These are phyloP conservation scores for Dinochytrium kinnereticum DNA, from an alignment of 371 early-diverging fungal species.

Conservation along the genomic window DNA sequence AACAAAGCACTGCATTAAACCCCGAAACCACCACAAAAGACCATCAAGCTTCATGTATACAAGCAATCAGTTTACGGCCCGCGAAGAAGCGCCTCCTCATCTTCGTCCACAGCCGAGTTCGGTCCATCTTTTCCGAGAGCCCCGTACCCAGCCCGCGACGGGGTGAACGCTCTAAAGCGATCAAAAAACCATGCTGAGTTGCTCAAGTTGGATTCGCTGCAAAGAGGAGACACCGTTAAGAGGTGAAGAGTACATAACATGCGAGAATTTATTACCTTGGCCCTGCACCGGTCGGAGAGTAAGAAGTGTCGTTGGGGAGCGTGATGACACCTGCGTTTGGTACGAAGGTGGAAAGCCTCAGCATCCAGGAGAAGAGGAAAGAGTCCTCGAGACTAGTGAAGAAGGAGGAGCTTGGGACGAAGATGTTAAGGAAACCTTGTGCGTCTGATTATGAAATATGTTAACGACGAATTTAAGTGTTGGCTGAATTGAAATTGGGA, in stretches of 20 bases:
- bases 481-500: not conserved
- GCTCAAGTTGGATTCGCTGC: not conserved
- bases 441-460: not conserved
- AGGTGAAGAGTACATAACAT: not conserved
- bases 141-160: slow-evolving; percentile 1
- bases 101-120: slow-evolving; percentile 2
- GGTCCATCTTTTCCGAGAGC: not conserved
- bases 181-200: slow-evolving; percentile 1
- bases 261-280: not conserved
- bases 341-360: slow-evolving; percentile 3
- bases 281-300: not conserved
- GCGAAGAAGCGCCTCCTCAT: slow-evolving; percentile 9
- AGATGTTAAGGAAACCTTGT: not conserved
- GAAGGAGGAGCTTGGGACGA: not conserved
- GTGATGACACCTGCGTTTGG: slow-evolving; percentile 8
- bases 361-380: slow-evolving; percentile 7
- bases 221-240: not conserved
- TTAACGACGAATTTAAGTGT: not conserved
- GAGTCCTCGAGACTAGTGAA: slow-evolving; percentile 8
- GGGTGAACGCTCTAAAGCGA: slow-evolving; percentile 12
- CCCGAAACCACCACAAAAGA: no score
- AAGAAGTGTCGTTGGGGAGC: not conserved
- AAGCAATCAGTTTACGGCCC: not conserved
- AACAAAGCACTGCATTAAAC: no score
- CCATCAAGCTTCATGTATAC: no score